These are phyloP conservation scores for Medicago arabica DNA, from an alignment of 306 rosid species.

Conservation along the genomic window DNA sequence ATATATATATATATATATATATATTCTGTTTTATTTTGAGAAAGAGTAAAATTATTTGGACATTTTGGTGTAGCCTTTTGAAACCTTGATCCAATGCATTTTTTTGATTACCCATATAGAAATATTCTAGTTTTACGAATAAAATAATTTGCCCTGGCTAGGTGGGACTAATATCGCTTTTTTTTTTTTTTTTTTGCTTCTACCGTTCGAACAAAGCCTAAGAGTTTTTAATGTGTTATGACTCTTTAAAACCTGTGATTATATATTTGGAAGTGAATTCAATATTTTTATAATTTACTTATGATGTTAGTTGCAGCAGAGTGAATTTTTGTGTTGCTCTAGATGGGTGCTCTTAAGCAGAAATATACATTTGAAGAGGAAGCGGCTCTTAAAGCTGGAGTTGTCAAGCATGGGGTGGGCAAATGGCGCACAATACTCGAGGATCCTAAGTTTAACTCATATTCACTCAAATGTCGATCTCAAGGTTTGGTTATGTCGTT, in stretches of 20 bases:
- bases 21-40: no score
- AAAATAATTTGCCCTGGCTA: background rate
- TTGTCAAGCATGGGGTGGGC: slow-evolving; percentile 93
- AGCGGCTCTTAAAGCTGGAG: slow-evolving; percentile 98
- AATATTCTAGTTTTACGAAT: no score
- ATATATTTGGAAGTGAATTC: slow-evolving; percentile 19
- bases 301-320: slow-evolving; percentile 42
- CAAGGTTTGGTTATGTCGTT: slow-evolving; percentile 61
- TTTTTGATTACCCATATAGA: no score
- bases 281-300: slow-evolving; percentile 1
- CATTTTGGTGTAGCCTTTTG: background rate
- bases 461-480: slow-evolving; percentile 97
- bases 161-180: background rate
- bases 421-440: slow-evolving; percentile 97
- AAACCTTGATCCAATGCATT: no score
- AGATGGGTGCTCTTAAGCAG: slow-evolving; percentile 98
- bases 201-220: no score
- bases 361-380: slow-evolving; percentile 94
- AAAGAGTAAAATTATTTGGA: background rate
- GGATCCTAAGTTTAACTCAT: slow-evolving; percentile 87
- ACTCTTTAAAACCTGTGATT: slow-evolving; percentile 18
- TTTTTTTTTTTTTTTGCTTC: no score
- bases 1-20: no score
- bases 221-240: background rate
- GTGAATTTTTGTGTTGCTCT: slow-evolving; percentile 38